These are phyloP conservation scores for Myxozyma neglecta DNA, from an alignment of 805 yeast genomes.

Conservation along the genomic window DNA sequence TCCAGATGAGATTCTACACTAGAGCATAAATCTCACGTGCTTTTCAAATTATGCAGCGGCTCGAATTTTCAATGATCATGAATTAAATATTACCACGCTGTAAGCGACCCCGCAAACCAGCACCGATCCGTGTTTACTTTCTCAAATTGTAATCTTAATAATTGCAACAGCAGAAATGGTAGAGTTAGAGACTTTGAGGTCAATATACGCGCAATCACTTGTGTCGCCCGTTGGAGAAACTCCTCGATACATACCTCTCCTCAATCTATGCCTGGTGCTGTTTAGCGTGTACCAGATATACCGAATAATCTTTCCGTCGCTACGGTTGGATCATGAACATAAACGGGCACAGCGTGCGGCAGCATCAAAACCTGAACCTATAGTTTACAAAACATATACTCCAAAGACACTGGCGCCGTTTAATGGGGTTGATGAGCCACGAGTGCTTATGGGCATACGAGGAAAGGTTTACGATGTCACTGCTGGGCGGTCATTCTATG, in stretches of 20 bases:
- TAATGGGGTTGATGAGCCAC: constrained; percentile 51
- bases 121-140: too few species aligned
- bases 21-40: too few species aligned
- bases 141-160: neutral
- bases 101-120: too few species aligned
- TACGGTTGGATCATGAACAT: neutral
- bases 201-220: neutral
- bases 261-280: constrained; percentile 16
- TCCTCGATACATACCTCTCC: constrained; percentile 9
- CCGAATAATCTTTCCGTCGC: constrained; percentile 16
- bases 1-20: too few species aligned
- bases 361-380: constrained; percentile 28
- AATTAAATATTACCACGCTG: too few species aligned
- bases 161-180: neutral
- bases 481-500: constrained; percentile 65
- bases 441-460: constrained; percentile 69
- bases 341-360: constrained; percentile 10
- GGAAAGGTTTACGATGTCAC: constrained; percentile 80
- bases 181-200: neutral
- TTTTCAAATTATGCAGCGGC: too few species aligned
- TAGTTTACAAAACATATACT: constrained; percentile 54
- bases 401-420: constrained; percentile 70
- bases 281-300: constrained; percentile 14
- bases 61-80: too few species aligned
- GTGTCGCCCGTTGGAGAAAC: neutral